phyloP scores from a whole-genome alignment of 2,329 filamentous ascomycete species.

The Cladosporium halotolerans region DNA sequence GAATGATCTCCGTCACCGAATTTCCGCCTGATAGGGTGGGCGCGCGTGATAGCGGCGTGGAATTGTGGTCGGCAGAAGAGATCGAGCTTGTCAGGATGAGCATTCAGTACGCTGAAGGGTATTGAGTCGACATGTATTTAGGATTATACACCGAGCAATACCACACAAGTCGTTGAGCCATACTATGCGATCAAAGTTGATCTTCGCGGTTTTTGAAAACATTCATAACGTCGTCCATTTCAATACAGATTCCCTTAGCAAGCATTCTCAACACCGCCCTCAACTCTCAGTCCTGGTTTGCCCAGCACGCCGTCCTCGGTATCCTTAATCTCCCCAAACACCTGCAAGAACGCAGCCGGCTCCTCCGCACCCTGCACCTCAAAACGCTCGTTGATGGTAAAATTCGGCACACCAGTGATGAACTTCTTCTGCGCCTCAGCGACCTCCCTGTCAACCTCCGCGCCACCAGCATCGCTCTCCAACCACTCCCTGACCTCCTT shows the following conservation, averaged over 20 bases:
- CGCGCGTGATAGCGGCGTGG: background rate
- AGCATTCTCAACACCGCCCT: constrained; percentile 14
- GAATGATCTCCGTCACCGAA: background rate
- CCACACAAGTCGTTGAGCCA: background rate
- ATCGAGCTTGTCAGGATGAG: background rate
- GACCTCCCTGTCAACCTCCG: constrained; percentile 43
- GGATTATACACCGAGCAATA: background rate
- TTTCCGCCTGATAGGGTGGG: background rate
- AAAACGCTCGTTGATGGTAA: constrained; percentile 62
- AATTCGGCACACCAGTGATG: constrained; percentile 67
- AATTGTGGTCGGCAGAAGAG: background rate
- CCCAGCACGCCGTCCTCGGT: constrained; percentile 22
- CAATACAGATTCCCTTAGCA: constrained; percentile 9
- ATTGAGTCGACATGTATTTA: background rate
- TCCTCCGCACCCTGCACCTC: constrained; percentile 69
- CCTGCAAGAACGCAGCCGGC: constrained; percentile 56
- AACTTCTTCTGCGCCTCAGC: constrained; percentile 40
- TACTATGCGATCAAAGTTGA: background rate
- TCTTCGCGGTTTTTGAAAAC: background rate
- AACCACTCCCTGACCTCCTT: constrained; percentile 40
- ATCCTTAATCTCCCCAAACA: constrained; percentile 57
- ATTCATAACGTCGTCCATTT: background rate
- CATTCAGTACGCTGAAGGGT: background rate
- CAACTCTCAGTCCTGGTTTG: constrained; percentile 6
- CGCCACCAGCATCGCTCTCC: constrained; percentile 37